Conservation (phyloP, 1,284 basidiomycete species). For the Microbotryomycetes sp. region DNA sequence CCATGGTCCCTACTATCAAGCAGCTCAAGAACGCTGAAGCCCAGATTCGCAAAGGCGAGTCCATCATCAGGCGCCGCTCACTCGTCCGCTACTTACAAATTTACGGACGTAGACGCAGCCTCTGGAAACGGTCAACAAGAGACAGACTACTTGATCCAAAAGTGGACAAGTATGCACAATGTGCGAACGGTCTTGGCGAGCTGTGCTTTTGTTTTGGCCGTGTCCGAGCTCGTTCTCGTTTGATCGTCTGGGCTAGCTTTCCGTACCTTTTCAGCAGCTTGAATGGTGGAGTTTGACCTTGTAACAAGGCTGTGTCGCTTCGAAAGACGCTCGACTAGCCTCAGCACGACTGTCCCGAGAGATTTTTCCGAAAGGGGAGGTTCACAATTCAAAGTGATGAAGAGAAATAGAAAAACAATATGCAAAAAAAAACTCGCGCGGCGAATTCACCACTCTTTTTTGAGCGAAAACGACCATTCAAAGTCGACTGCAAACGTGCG, state of each 20-base stretch:
- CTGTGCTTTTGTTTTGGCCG: background rate
- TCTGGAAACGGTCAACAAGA: background rate
- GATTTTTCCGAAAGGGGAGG: too few species aligned
- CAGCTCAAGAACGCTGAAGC: background rate
- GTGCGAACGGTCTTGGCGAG: background rate
- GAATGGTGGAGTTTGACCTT: background rate
- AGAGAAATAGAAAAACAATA: too few species aligned
- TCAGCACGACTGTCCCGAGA: background rate
- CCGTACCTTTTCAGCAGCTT: too few species aligned
- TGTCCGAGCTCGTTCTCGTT: background rate
- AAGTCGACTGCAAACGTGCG: slow-evolving; percentile 51
- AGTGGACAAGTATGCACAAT: background rate
- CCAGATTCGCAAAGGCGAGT: background rate
- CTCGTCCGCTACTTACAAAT: background rate
- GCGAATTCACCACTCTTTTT: slow-evolving; percentile 67
- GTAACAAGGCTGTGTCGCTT: background rate
- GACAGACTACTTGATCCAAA: background rate
- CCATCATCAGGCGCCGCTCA: too few species aligned
- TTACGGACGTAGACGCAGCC: background rate
- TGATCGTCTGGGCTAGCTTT: too few species aligned
- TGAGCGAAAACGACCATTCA: slow-evolving; percentile 72
- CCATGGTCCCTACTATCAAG: background rate
- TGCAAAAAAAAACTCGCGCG: too few species aligned
- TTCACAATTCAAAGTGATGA: too few species aligned
- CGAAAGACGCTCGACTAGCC: background rate